phyloP scores from a whole-genome alignment of 768 basidiomycete genomes.

The Auriscalpium vulgare region DNA sequence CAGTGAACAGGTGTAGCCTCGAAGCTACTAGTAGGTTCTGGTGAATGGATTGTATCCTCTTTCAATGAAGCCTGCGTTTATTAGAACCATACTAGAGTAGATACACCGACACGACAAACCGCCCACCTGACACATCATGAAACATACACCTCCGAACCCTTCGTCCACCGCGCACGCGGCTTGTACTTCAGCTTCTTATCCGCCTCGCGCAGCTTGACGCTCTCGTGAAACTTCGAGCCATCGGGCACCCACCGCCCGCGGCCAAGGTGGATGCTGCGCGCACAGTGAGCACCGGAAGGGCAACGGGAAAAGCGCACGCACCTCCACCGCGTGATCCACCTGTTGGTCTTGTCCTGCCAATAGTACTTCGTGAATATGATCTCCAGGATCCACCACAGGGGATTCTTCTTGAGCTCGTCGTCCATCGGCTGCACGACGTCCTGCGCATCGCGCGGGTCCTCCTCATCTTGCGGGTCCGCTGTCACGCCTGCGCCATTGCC shows the following conservation, averaged over 20 bases:
- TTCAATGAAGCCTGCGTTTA: no score
- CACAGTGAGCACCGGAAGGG: background rate
- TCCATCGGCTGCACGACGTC: conserved; percentile 43
- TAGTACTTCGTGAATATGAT: conserved; percentile 44
- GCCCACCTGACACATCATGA: conserved; percentile 15
- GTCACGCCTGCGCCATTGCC: background rate
- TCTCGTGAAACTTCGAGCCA: conserved; percentile 53
- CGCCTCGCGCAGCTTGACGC: conserved; percentile 53
- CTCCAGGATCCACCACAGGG: conserved; percentile 69
- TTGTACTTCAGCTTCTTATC: conserved; percentile 41
- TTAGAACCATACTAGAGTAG: no score
- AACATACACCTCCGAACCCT: conserved; percentile 42
- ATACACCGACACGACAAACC: no score
- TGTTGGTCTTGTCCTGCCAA: conserved; percentile 49
- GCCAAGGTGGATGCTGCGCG: conserved; percentile 46
- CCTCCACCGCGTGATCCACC: conserved; percentile 50
- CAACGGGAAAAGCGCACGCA: conserved; percentile 26
- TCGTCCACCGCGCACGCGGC: conserved; percentile 47
- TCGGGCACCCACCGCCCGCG: conserved; percentile 42
- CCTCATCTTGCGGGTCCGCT: background rate
- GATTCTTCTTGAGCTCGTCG: conserved; percentile 38
- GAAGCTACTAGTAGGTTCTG: no score
- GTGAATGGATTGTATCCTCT: no score
- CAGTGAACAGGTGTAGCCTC: no score
- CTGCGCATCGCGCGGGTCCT: background rate